These are phyloP conservation scores for Tinospora cordifolia DNA, from an alignment of 164 flowering plant genomes.

Conservation along the genomic window DNA sequence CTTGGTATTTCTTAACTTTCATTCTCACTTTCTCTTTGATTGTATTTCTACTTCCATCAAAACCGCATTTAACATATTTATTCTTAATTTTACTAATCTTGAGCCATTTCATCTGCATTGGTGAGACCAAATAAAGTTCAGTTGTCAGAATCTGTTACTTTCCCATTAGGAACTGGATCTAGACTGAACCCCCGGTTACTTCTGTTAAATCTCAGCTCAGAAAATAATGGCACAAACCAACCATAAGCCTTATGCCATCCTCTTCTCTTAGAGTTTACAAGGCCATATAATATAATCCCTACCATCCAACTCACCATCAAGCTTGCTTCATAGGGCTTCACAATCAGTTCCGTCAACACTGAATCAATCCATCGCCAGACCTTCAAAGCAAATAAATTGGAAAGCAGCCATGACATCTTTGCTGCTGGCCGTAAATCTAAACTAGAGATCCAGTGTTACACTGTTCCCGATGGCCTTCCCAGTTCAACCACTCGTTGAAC, in stretches of 20 bases:
- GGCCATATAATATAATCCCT: conserved; percentile 80
- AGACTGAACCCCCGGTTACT: not conserved
- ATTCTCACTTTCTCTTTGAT: no score
- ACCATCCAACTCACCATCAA: conserved; percentile 54
- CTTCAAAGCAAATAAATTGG: conserved; percentile 22
- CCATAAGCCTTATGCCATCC: conserved; percentile 50
- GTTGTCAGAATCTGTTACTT: not conserved
- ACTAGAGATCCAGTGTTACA: conserved; percentile 55
- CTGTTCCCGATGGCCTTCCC: conserved; percentile 71
- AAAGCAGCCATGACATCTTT: conserved; percentile 35
- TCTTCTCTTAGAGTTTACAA: conserved; percentile 65
- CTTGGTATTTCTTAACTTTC: no score
- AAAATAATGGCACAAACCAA: conserved; percentile 10
- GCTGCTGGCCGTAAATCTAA: conserved; percentile 37
- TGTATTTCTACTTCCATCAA: no score
- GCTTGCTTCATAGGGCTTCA: conserved; percentile 72
- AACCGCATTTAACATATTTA: no score
- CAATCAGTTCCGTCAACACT: conserved; percentile 73
- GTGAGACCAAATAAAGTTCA: not conserved
- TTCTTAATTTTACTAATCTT: no score
- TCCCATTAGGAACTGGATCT: not conserved
- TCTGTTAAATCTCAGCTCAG: not conserved
- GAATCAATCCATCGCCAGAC: conserved; percentile 49
- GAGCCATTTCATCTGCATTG: not conserved
- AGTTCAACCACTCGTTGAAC: conserved; percentile 61